phyloP scores from a whole-genome alignment of 129 eudicot species.

The Kitagawia praeruptora region DNA sequence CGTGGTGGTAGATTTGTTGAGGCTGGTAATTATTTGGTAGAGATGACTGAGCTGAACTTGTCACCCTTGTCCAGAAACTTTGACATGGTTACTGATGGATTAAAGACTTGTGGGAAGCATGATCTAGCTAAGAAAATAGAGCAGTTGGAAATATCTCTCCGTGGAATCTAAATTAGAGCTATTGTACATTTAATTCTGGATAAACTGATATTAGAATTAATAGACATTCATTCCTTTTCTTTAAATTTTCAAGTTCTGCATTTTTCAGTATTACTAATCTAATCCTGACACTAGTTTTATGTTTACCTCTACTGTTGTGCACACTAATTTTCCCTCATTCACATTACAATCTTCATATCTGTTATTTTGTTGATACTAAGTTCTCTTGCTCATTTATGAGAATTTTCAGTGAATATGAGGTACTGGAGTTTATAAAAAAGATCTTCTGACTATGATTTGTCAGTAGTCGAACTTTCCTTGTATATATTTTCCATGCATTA shows the following conservation, averaged over 20 bases:
- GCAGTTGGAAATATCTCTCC: conserved; percentile 74
- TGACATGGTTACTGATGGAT: conserved; percentile 96
- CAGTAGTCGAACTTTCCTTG: not conserved
- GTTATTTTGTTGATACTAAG: not conserved
- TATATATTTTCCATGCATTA: not conserved
- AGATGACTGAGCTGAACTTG: conserved; percentile 77
- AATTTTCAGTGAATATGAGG: not conserved
- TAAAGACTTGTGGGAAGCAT: conserved; percentile 87
- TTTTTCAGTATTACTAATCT: not conserved
- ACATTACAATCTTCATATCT: not conserved
- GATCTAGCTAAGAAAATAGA: conserved; percentile 84
- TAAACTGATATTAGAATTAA: not conserved
- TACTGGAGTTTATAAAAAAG: not conserved
- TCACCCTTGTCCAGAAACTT: conserved; percentile 63
- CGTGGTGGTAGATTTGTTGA: conserved; percentile 89
- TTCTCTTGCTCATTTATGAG: not conserved
- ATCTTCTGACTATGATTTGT: not conserved
- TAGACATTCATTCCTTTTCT: not conserved
- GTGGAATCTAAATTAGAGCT: conserved; percentile 40
- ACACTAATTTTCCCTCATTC: not conserved
- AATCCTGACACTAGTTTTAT: not conserved
- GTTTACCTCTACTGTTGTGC: not conserved
- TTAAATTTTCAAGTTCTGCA: not conserved
- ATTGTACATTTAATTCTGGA: not conserved
- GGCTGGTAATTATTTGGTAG: conserved; percentile 86